Evolutionary conservation across 2,329 filamentous ascomycete genomes (phyloP).

Genomic region (Trichophyton benhamiae): DNA sequence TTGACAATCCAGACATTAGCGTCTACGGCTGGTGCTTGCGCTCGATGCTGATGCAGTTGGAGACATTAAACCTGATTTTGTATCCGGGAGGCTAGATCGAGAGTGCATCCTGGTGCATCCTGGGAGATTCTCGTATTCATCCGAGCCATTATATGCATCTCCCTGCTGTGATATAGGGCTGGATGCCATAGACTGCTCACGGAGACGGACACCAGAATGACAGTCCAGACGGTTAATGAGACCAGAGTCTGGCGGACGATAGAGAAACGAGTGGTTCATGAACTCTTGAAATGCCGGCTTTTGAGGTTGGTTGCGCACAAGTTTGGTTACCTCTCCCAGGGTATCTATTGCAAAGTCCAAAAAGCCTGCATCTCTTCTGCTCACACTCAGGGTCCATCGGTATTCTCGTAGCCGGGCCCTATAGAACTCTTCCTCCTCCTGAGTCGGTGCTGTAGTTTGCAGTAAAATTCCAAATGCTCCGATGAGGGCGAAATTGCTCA

Average conservation of each 20-base stretch:
- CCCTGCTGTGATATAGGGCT: background rate
- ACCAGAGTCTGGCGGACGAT: background rate
- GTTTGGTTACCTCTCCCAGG: constrained; percentile 57
- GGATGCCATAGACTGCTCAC: background rate
- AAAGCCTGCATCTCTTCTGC: constrained; percentile 53
- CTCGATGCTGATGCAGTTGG: constrained; percentile 10
- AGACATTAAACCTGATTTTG: constrained; percentile 4
- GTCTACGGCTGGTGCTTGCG: background rate
- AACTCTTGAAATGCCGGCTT: constrained; percentile 49
- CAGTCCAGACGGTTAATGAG: background rate
- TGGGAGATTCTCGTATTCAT: background rate
- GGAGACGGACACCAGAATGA: background rate
- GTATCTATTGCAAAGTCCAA: constrained; percentile 59
- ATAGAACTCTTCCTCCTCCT: constrained; percentile 89
- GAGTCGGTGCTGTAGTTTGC: constrained; percentile 75
- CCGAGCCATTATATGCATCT: background rate
- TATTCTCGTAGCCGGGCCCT: constrained; percentile 75
- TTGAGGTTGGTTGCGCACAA: constrained; percentile 57
- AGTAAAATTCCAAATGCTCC: constrained; percentile 85
- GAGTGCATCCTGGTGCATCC: background rate
- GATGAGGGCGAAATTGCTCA: constrained; percentile 76
- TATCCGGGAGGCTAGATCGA: background rate
- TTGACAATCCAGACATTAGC: background rate
- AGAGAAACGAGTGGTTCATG: constrained; percentile 18
- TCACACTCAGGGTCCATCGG: constrained; percentile 84